Conservation (phyloP, 2,329 filamentous ascomycete species). For the Cercospora berteroae region DNA sequence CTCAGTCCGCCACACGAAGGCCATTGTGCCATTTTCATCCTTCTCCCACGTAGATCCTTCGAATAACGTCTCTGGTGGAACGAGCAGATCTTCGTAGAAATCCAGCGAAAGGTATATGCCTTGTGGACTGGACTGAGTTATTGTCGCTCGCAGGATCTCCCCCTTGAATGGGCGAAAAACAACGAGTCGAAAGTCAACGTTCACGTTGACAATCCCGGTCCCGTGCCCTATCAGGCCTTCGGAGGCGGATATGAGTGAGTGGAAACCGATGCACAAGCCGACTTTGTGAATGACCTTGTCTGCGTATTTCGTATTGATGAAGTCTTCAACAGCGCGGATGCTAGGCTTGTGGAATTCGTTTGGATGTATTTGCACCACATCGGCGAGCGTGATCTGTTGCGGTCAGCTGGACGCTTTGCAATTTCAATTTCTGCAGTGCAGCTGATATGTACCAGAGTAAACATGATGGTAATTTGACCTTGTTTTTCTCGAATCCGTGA, state of each 20-base stretch:
- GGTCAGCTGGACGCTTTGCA: not conserved
- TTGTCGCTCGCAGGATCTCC: constrained; percentile 83
- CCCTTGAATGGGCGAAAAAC: constrained; percentile 96
- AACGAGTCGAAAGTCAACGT: constrained; percentile 89
- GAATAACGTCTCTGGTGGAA: constrained; percentile 70
- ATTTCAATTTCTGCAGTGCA: not conserved
- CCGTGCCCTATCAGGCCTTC: constrained; percentile 94
- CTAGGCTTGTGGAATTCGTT: constrained; percentile 84
- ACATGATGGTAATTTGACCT: not conserved
- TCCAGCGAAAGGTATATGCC: constrained; percentile 65
- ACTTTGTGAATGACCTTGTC: constrained; percentile 95
- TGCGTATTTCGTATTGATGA: constrained; percentile 94
- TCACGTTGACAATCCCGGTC: constrained; percentile 88
- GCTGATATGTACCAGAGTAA: not conserved
- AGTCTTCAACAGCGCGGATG: constrained; percentile 84
- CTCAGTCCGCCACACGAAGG: constrained; percentile 76
- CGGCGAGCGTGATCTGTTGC: constrained; percentile 82
- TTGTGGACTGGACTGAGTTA: constrained; percentile 74
- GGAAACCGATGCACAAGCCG: constrained; percentile 89
- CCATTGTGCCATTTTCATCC: constrained; percentile 46
- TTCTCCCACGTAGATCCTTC: constrained; percentile 54
- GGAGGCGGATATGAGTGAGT: constrained; percentile 83
- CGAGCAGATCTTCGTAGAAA: constrained; percentile 91
- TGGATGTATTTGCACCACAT: constrained; percentile 89
- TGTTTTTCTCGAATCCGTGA: not conserved